Evolutionary conservation across 2,329 filamentous ascomycete genomes (phyloP), one percentile per base, ranked within the genome.

Genomic region (Immersiporthe knoxdaviesiana): DNA sequence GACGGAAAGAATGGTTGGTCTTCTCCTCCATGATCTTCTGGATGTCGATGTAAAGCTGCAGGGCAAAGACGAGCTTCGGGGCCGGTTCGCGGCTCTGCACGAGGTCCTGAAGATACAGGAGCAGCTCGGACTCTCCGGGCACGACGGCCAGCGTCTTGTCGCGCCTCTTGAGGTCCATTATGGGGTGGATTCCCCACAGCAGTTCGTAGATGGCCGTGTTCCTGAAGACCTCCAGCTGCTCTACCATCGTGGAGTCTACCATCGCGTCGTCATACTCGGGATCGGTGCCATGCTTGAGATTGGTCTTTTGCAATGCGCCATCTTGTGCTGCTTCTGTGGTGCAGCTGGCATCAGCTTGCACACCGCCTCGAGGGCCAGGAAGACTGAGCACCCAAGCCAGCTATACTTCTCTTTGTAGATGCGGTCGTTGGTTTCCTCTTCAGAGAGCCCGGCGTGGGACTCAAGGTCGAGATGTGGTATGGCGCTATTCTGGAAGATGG

Each of bases 21-120:
- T 72, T 65, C 10, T 72, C 62, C n/a, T 78, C 77, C 30, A 78
- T 66, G 41, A 76, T 76, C 50, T 74, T 73, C 1, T 76, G 77
- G 39, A 79, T 77, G 39, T 79, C 76, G 39, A 76, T 71, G 60
- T 76, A 76, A 3, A 78, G 72, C 32, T 78, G 75, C 18, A 76
- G 67, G 7, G 74, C 74, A 30, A 79, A 76, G 24, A 78, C 71
- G 1, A 77, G 69, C 24, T 74, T 72, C 1, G 75, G 11, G 72
- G 68, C 24, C 75, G 74, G 0, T 63, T 8, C 18, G 32, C 72
- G 71, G 12, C 54, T 68, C 18, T 66, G 68, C 21, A 77, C 68
- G 11, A 74, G 71, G 18, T 74, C 41, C 41, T 76, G 69, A 10
- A 76, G 68, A 21, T 74, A 73, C 3, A 72, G 67, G n/a, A 77